These are phyloP conservation scores for Mycena olivaceomarginata DNA, from an alignment of 768 basidiomycete species.

Conservation along the genomic window DNA sequence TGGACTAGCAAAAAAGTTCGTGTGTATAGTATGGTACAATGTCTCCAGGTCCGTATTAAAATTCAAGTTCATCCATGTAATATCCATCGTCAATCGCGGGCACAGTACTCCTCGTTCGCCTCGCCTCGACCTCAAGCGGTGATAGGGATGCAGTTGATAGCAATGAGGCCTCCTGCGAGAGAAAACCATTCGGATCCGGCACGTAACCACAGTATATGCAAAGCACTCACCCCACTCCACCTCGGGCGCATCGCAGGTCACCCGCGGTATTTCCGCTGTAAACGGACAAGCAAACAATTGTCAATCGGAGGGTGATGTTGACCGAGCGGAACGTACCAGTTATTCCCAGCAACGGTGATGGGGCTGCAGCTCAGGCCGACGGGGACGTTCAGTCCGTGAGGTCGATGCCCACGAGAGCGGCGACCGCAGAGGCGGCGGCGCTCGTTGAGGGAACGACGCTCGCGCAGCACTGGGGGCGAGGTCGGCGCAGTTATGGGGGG, in stretches of 20 bases:
- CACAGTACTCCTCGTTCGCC: not conserved
- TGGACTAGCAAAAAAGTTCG: too few species aligned
- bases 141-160: not conserved
- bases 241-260: not conserved
- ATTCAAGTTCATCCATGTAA: not conserved
- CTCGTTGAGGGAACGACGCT: not conserved
- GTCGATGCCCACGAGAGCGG: slow-evolving; percentile 4
- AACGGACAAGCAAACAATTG: not conserved
- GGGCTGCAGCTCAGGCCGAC: slow-evolving; percentile 13
- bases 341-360: not conserved
- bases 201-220: not conserved
- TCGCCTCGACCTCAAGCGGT: not conserved
- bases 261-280: not conserved
- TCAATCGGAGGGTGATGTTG: not conserved
- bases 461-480: not conserved
- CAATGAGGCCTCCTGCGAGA: not conserved
- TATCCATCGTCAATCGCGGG: not conserved
- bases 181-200: not conserved
- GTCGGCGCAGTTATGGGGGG: not conserved
- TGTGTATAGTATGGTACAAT: too few species aligned
- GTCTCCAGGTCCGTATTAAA: too few species aligned
- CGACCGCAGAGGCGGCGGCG: slow-evolving; percentile 2
- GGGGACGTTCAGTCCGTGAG: not conserved
- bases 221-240: not conserved
- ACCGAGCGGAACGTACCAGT: not conserved